A percentile compares a stretch with the other conserved stretches of the same genome.
These are phyloP conservation scores for Euphorbia tirucalli DNA, from an alignment of 345 rosid species.

Conservation along the genomic window DNA sequence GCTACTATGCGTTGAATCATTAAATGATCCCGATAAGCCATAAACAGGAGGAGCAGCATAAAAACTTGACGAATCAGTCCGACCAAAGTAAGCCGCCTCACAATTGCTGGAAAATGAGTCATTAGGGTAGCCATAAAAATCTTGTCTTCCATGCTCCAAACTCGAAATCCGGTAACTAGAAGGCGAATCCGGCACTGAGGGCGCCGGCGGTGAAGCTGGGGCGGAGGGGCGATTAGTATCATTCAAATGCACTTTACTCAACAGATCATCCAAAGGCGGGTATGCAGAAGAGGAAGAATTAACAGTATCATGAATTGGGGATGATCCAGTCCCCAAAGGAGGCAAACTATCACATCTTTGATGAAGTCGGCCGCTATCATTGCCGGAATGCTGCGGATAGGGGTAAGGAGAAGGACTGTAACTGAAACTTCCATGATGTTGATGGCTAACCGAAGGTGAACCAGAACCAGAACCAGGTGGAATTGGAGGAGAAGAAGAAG, in stretches of 20 bases:
- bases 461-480: slow-evolving; percentile 26
- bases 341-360: slow-evolving; percentile 49
- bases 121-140: slow-evolving; percentile 60
- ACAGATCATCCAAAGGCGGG: slow-evolving; percentile 64
- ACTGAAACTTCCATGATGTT: slow-evolving; percentile 45
- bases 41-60: slow-evolving; percentile 16
- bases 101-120: slow-evolving; percentile 48
- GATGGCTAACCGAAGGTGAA: slow-evolving; percentile 39
- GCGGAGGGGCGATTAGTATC: slow-evolving; percentile 34
- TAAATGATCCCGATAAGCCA: slow-evolving; percentile 34
- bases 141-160: slow-evolving; percentile 37
- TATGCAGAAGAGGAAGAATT: slow-evolving; percentile 45
- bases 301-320: slow-evolving; percentile 18
- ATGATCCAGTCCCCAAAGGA: slow-evolving; percentile 27
- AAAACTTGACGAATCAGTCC: slow-evolving; percentile 38
- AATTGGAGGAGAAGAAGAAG: slow-evolving; percentile 26
- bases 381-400: slow-evolving; percentile 36
- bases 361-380: slow-evolving; percentile 38
- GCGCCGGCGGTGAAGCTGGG: slow-evolving; percentile 47
- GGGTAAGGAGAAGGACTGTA: slow-evolving; percentile 41
- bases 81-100: slow-evolving; percentile 44
- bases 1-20: slow-evolving; percentile 37
- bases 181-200: slow-evolving; percentile 39
- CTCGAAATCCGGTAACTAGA: slow-evolving; percentile 29
- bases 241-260: slow-evolving; percentile 46